These are phyloP conservation scores for Tulasnella sp. DNA, from an alignment of 768 basidiomycete genomes.

Conservation along the genomic window DNA sequence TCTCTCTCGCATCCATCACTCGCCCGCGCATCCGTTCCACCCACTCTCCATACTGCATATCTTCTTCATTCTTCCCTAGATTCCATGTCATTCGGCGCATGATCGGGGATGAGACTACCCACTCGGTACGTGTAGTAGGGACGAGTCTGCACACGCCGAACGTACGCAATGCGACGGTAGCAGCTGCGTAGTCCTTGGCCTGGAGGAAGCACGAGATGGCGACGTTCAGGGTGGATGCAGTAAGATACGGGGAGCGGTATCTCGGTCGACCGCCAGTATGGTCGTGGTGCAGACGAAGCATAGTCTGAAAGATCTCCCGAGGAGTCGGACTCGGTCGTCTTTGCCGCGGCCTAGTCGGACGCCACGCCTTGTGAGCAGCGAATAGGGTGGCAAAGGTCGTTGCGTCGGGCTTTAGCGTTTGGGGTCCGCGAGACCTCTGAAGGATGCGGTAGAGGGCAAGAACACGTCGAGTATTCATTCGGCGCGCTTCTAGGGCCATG, in stretches of 20 bases:
- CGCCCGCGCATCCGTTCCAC: constrained; percentile 6
- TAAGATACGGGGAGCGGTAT: neutral
- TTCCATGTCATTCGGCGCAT: constrained; percentile 1
- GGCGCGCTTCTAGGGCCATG: constrained; percentile 10
- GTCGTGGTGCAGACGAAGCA: constrained; percentile 7
- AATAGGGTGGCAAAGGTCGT: constrained; percentile 13
- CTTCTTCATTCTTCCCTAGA: neutral
- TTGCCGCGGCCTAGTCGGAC: neutral
- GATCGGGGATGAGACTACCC: constrained; percentile 10
- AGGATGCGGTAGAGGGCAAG: constrained; percentile 15
- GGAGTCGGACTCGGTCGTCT: neutral
- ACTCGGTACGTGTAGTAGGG: constrained; percentile 9
- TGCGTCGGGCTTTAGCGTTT: constrained; percentile 8
- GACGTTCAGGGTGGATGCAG: constrained; percentile 7
- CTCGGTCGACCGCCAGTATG: constrained; percentile 21
- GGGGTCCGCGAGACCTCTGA: neutral
- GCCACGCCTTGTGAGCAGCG: constrained; percentile 3
- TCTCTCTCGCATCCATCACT: neutral
- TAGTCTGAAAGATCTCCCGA: constrained; percentile 12
- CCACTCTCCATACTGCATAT: constrained; percentile 1
- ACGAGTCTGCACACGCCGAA: constrained; percentile 11
- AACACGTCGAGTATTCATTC: neutral
- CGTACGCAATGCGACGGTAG: constrained; percentile 17
- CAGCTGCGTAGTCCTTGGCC: constrained; percentile 19
- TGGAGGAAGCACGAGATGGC: constrained; percentile 9